Evolutionary conservation across 257 asterid species (phyloP).

Genomic region (Scutellaria galericulata): DNA sequence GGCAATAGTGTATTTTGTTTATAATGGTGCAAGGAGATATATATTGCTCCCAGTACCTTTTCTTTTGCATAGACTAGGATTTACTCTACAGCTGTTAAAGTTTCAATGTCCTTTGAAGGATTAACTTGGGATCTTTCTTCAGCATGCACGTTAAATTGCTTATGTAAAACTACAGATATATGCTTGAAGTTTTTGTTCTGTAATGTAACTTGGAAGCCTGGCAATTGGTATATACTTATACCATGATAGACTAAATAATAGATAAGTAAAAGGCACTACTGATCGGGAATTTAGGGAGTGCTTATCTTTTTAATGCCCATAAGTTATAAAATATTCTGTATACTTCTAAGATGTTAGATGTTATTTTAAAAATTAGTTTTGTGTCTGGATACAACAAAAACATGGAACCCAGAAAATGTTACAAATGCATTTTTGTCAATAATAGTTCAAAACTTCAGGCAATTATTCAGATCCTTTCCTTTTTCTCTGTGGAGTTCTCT

Average conservation of each 20-base stretch:
- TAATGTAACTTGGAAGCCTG: background rate
- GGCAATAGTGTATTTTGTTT: background rate
- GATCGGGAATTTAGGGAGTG: background rate
- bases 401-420: slow-evolving; percentile 18
- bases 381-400: background rate
- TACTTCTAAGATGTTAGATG: slow-evolving; percentile 5
- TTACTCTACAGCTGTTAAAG: slow-evolving; percentile 3
- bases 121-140: background rate
- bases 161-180: background rate
- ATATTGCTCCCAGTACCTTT: background rate
- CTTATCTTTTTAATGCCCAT: slow-evolving; percentile 5
- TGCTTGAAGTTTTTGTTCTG: background rate
- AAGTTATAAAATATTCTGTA: background rate
- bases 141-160: background rate
- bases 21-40: no score
- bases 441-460: slow-evolving; percentile 1
- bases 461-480: slow-evolving; percentile 3
- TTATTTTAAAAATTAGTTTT: background rate
- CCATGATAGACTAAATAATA: background rate
- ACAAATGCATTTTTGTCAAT: background rate
- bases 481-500: slow-evolving; percentile 1
- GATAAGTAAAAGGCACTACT: slow-evolving; percentile 3
- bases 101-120: slow-evolving; percentile 7
- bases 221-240: background rate
- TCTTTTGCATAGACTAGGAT: background rate